phyloP scores from a whole-genome alignment of 805 yeast genomes.

The Yarrowia sp. region DNA sequence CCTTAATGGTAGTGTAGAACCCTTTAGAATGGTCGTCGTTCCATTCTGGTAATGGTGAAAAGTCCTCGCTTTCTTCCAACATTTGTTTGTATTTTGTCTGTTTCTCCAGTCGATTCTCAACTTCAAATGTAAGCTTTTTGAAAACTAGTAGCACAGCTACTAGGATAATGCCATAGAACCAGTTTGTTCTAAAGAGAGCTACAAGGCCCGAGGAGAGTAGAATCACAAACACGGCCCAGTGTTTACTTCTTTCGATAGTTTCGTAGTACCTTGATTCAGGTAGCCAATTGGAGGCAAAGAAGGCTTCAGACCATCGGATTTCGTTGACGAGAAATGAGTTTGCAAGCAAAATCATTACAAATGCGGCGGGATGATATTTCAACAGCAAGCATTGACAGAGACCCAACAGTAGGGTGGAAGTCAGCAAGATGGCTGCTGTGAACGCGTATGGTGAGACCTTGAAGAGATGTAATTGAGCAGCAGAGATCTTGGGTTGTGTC shows the following conservation, averaged over 20 bases:
- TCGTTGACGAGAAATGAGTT: not conserved
- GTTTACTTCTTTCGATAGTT: not conserved
- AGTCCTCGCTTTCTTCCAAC: not conserved
- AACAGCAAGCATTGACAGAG: not conserved
- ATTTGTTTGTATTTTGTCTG: not conserved
- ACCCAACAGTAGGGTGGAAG: not conserved
- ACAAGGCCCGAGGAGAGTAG: not conserved
- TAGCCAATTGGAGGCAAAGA: slow-evolving; percentile 1
- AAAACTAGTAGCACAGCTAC: not conserved
- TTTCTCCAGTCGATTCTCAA: not conserved
- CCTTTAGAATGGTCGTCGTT: not conserved
- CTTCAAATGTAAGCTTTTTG: not conserved
- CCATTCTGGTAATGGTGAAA: not conserved
- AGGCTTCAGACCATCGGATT: not conserved
- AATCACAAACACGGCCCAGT: not conserved
- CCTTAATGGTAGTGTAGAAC: not conserved
- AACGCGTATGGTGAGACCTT: not conserved
- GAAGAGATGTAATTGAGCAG: not conserved
- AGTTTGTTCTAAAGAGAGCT: not conserved
- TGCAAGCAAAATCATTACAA: not conserved
- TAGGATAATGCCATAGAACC: not conserved
- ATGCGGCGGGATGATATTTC: not conserved
- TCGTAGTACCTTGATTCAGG: not conserved
- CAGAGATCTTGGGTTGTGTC: not conserved
- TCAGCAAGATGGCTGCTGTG: not conserved